Evolutionary conservation across 495 filamentous ascomycete genomes (phyloP), one percentile per base, ranked within the genome.

Genomic region (Penicillium psychrofluorescens): DNA sequence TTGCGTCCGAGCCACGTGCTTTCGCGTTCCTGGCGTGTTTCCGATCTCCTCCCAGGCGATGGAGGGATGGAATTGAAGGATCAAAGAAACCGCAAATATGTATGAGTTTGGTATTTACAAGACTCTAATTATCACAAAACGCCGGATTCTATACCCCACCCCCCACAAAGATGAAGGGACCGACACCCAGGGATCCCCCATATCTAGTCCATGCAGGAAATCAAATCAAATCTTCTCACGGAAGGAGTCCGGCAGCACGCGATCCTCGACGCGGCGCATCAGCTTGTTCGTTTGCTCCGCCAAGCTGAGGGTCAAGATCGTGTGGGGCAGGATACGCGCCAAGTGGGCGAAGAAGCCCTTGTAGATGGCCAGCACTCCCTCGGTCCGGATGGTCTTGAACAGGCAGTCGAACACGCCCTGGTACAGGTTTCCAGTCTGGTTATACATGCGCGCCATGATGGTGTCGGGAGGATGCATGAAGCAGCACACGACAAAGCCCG

Each of bases 381-480:
- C 92, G 0, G 88, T 95, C 58, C 79, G 79, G 53, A 99, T 75
- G 0, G 92, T 99, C 70, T 95, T 89, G 56, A 74, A 79, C 35
- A 96, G 62, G 62, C 92, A 99, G 67, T 99, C 92, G 46, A 92
- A 88, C 0, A 90, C 87, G 43, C 89, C 84, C 49, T 76, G 82
- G 70, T 99, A 99, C 5, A 97, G 79, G 59, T 96, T 95, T 28
- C 92, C 92, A 42, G 90, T 91, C 66, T 99, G 92, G 71, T 99
- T 99, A 70, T 99, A 99, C 77, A 99, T 85, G 30, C 92, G 84
- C 40, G 85, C 90, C 92, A 99, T 99, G 67, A 99, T 88, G 8
- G 94, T 97, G 61, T 99, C 92, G 89, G 92, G 92, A 29, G 92
- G 92, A 62, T 99, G 94, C 92, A 99, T 99, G 46, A 95, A 81